These are phyloP conservation scores for Botrytis aclada DNA, from an alignment of 2,329 filamentous ascomycete genomes.

Conservation along the genomic window DNA sequence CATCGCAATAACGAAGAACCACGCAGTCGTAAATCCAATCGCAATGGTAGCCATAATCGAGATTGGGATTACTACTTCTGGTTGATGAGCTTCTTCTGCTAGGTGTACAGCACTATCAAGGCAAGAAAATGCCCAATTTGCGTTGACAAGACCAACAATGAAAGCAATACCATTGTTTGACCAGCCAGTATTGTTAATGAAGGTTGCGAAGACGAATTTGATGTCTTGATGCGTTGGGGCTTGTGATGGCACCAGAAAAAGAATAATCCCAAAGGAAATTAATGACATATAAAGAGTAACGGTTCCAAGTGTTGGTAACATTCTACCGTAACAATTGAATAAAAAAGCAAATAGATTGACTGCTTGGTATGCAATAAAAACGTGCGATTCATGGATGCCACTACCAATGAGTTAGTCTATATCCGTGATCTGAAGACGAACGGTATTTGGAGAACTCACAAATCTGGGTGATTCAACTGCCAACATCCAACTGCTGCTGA, in stretches of 20 bases:
- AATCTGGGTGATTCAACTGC: conserved; percentile 12
- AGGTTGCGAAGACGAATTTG: conserved; percentile 21
- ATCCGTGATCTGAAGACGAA: background rate
- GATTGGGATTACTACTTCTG: conserved; percentile 16
- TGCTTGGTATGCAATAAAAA: conserved; percentile 17
- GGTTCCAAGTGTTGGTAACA: conserved; percentile 14
- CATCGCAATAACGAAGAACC: conserved; percentile 18
- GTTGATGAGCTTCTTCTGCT: conserved; percentile 19
- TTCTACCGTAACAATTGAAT: conserved; percentile 16
- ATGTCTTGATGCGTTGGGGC: conserved; percentile 17
- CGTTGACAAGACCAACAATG: conserved; percentile 17
- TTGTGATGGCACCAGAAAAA: conserved; percentile 7
- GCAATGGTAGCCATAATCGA: conserved; percentile 15
- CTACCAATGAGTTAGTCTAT: background rate
- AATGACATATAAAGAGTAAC: conserved; percentile 17
- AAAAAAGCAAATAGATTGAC: conserved; percentile 15
- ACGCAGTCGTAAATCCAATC: conserved; percentile 16
- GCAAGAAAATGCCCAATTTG: conserved; percentile 19
- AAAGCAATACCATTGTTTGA: conserved; percentile 19
- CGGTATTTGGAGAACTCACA: background rate
- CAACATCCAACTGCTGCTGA: conserved; percentile 16
- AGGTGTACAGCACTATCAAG: conserved; percentile 18
- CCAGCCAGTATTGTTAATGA: conserved; percentile 21
- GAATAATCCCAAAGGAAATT: conserved; percentile 9
- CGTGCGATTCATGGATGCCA: conserved; percentile 8